A percentile compares a stretch with the other conserved stretches of the same genome.
phyloP scores from a whole-genome alignment of 23 red algal genomes.

The Gracilariopsis chorda region DNA sequence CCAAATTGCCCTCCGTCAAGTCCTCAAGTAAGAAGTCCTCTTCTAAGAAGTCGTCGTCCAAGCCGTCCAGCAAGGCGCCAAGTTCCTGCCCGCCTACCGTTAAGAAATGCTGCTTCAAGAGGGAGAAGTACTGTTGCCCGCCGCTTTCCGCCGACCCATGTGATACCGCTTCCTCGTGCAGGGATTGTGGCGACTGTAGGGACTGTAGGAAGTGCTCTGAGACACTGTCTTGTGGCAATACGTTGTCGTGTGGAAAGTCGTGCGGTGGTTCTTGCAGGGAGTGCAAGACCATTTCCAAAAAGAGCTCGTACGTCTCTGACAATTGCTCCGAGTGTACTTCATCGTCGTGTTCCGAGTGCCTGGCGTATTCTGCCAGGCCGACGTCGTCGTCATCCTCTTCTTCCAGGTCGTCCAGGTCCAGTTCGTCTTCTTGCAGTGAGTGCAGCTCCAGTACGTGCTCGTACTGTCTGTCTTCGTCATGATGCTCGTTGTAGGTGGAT shows the following conservation, averaged over 20 bases:
- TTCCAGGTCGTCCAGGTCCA: no score
- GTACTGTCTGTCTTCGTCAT: constrained; percentile 9
- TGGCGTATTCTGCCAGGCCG: constrained; percentile 18
- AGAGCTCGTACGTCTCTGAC: background rate
- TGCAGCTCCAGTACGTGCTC: constrained; percentile 17
- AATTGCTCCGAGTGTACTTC: background rate
- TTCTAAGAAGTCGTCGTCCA: background rate
- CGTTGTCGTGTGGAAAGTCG: constrained; percentile 9
- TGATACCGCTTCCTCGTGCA: background rate
- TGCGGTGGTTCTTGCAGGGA: constrained; percentile 6
- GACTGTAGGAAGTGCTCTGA: constrained; percentile 20
- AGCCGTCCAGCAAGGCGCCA: background rate
- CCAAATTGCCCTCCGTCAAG: background rate
- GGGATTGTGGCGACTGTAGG: background rate
- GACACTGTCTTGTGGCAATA: background rate
- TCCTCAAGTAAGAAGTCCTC: background rate
- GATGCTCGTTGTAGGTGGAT: no score
- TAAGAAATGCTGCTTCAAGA: constrained; percentile 18
- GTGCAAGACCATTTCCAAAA: background rate
- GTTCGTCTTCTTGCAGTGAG: background rate
- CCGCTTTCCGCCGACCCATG: background rate
- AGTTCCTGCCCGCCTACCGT: background rate
- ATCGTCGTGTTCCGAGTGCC: background rate
- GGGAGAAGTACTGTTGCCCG: constrained; percentile 18
- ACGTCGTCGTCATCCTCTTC: background rate